Evolutionary conservation across 805 yeast genomes (phyloP), one percentile per base, ranked within the genome.

Genomic region (Kuraishia hungarica): DNA sequence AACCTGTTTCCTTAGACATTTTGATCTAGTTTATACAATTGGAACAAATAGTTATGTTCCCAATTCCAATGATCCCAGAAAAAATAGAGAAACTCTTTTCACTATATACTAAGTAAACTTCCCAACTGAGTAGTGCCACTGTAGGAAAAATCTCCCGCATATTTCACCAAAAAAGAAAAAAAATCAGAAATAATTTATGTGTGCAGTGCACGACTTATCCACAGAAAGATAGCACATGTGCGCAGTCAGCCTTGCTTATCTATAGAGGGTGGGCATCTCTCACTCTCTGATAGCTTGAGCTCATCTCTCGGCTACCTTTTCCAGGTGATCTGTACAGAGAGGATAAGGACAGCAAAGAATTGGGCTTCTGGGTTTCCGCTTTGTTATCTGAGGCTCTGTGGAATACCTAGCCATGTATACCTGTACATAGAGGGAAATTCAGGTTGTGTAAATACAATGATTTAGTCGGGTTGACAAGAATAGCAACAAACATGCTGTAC

Each of bases 1-100:
- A 82, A 4, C 64, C 68, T 29, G 39, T 39, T 19, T 39, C 51
- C 13, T 53, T 47, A 13, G 49, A 47, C 49, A 47, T 47, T 22
- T 22, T 19, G 22, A 22, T 47, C 8, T 43, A 6, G 19, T 43
- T n/a, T 47, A 47, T 10, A 21, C 24, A 35, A 35, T 35, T 35
- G 8, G 17, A 13, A 15, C 15, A 15, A 35, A 35, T 35, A 17
- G 8, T 13, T 35, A 13, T 10, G 15, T 13, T 35, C n/a, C 17
- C 43, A 35, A 35, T 35, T 35, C 43, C n/a, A 26, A 17, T 7
- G n/a, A 35, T 7, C 11, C 4, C 3, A 15, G 17, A 35, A 35
- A 15, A 13, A 15, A 35, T 35, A 17, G 11, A 35, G 4, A 35
- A 6, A 35, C 43, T 3, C 4, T 35, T 6, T 35, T 35, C 5